Evolutionary conservation across 352 stramenopile genomes (phyloP), one percentile per base, ranked within the genome.

Genomic region (Globisporangium iwayamae): DNA sequence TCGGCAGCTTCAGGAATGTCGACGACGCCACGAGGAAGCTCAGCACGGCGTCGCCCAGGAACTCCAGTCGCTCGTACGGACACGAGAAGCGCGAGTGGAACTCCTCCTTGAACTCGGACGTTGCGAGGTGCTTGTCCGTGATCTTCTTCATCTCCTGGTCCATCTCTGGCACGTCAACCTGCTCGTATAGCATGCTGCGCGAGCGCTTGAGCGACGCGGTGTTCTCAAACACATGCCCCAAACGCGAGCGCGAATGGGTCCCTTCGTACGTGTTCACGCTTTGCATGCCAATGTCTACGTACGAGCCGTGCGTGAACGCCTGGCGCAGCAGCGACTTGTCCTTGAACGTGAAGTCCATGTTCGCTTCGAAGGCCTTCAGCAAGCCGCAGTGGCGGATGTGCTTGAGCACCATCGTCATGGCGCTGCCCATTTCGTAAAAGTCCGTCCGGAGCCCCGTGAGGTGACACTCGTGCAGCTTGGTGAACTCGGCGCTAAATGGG

Each of bases 331-430:
- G 69, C 16, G 85, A 74, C 67, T 90, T 93, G 68, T 94, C 83
- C 7, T 75, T 74, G 36, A 94, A 92, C 14, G 56, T 69, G 9
- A 94, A 59, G 4, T 73, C 76, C 78, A 93, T 89, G 22, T 69
- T 68, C 14, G 39, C 46, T 65, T 89, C 80, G 59, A 96, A 94
- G 46, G 72, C 86, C 20, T 74, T 69, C 3, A 94, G 67, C 22
- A 91, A 55, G 25, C 78, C 81, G 62, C 83, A 91, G 61, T 96
- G 78, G 11, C 85, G 83, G 32, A 96, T 69, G 67, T 92, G 87
- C 71, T 93, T 92, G 20, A 94, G 71, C 48, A 93, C 72, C 83
- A 96, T 90, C 18, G 87, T 86, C 79, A 96, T 90, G n/a, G 81
- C 83, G 30, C 75, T 87, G 14, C 74, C 83, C n/a, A 92, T 53